Base-by-base conservation (phyloP, 2,329 filamentous ascomycete species). In the Phoma sp. region DNA sequence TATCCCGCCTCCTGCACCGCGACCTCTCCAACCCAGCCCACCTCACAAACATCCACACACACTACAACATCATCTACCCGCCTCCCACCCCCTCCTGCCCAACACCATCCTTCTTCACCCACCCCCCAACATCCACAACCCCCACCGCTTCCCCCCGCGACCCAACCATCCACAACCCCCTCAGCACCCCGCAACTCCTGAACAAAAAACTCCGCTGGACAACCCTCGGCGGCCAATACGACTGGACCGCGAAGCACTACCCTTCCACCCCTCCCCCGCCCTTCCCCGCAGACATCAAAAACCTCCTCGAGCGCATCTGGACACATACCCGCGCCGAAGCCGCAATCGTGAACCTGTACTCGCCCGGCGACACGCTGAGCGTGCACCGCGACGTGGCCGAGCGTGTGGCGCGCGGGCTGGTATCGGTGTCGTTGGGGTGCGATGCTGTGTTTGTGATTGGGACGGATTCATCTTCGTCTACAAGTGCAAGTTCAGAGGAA, bases 371-470 rank as follows among this genome's bases (percentile, higher is more conserved):
- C 71, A 96, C 90, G 0, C 87, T 98, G 73, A 94, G 91, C 78
- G 85, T 96, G 74, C 95, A 98, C 77, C 87, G 95, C 10, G 95
- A 99, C 71, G 92, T 98, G 37, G 96, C 92, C 61, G 95, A 98
- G 77, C 83, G 90, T 63, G 89, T 88, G 43, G 84, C 91, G 65
- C 86, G 83, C 48, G 91, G 91, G 0, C 81, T 98, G 25, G 85
- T 96, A 17, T 96, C 92, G 64, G 78, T 98, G 36, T 96, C 91
- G 66, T 81, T 98, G 41, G 95, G 95, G 2, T 98, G 94, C 67
- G 93, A 97, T 64, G 90, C 87, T 1, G 78, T 98, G 2, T 98
- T 99, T 69, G 85, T 97, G 71, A 89, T 93, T 55, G 89, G 91
- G 2, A 85, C 50, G 13, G 9, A 10, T 43, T 24, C 5, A 35